phyloP scores from a whole-genome alignment of 371 early-diverging fungal species.

The Apophysomyces sp. region DNA sequence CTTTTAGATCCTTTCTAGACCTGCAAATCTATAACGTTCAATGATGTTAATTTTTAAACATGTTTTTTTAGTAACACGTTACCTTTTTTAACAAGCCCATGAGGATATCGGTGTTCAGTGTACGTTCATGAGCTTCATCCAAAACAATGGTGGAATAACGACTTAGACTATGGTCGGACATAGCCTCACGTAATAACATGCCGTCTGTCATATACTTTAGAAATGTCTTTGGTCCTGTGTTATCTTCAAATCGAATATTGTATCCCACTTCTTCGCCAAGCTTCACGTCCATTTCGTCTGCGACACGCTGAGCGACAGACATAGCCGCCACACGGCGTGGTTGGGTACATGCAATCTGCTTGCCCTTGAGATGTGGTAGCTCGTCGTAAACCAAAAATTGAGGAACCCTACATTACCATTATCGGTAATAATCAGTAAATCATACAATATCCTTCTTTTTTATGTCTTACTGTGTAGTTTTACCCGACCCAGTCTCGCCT shows the following conservation, averaged over 20 bases:
- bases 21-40: slow-evolving; percentile 25
- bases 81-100: slow-evolving; percentile 93
- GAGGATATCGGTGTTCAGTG: slow-evolving; percentile 91
- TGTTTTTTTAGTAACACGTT: background rate
- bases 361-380: slow-evolving; percentile 84
- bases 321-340: slow-evolving; percentile 99
- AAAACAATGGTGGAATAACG: slow-evolving; percentile 92
- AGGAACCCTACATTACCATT: slow-evolving; percentile 69
- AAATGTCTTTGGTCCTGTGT: slow-evolving; percentile 76
- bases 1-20: slow-evolving; percentile 73
- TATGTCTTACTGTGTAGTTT: slow-evolving; percentile 85
- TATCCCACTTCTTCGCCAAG: slow-evolving; percentile 95
- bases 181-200: slow-evolving; percentile 97
- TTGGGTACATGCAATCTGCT: slow-evolving; percentile 96
- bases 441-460: background rate
- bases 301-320: slow-evolving; percentile 96
- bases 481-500: slow-evolving; percentile 99
- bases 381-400: slow-evolving; percentile 93
- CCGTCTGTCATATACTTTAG: slow-evolving; percentile 99
- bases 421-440: background rate
- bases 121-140: slow-evolving; percentile 99
- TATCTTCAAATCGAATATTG: slow-evolving; percentile 96
- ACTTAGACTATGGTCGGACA: slow-evolving; percentile 87
- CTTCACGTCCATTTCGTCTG: slow-evolving; percentile 89
- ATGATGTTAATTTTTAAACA: background rate